Evolutionary conservation across 129 eudicot genomes (phyloP).

Genomic region (Flaveria linearis): DNA sequence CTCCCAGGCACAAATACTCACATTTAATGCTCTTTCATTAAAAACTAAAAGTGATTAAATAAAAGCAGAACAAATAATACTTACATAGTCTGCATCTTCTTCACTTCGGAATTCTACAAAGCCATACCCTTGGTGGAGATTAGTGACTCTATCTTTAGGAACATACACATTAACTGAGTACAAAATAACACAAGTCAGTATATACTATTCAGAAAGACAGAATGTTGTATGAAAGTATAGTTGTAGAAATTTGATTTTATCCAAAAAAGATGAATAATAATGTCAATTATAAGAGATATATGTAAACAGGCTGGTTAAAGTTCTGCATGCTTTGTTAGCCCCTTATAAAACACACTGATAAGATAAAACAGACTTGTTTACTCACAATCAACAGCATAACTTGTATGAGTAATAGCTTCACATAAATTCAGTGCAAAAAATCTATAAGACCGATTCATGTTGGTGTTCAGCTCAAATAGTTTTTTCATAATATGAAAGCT

Average conservation of each 20-base stretch:
- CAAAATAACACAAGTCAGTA: constrained; percentile 19
- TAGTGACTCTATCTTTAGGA: constrained; percentile 98
- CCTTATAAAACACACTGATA: not conserved
- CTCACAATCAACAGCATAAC: not conserved
- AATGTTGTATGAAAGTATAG: too few species aligned
- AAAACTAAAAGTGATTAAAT: not conserved
- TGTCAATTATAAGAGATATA: constrained; percentile 13
- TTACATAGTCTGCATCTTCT: constrained; percentile 99
- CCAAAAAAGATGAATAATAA: not conserved
- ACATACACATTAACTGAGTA: constrained; percentile 88
- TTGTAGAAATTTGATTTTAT: not conserved
- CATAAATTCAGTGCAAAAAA: not conserved
- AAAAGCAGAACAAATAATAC: constrained; percentile 24
- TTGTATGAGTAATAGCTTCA: constrained; percentile 2
- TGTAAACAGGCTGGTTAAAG: not conserved
- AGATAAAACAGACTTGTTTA: not conserved
- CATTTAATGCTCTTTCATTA: not conserved
- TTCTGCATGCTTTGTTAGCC: not conserved
- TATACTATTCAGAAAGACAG: not conserved
- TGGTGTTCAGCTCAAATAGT: constrained; percentile 5
- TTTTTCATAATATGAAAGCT: not conserved
- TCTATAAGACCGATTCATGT: not conserved
- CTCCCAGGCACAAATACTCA: constrained; percentile 1
- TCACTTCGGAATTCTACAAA: constrained; percentile 98
- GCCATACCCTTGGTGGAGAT: constrained; percentile 98